Base-by-base conservation (phyloP, 371 early-diverging fungal species). In the Haplosporangium sp. region DNA sequence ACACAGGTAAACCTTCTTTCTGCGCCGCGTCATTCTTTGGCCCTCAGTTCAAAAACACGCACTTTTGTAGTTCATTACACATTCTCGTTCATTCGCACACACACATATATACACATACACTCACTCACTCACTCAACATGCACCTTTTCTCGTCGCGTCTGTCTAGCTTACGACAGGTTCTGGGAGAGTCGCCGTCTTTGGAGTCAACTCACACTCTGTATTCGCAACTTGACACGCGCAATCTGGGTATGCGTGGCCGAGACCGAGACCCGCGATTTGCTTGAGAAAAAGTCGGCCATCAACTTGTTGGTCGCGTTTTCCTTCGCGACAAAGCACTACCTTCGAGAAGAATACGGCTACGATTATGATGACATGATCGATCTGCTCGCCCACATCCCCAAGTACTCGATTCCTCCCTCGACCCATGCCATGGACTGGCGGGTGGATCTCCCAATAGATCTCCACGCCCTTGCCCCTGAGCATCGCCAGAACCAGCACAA, bases 151-250 rank as follows among this genome's bases (percentile, higher is more conserved):
- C n/a, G 6, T 18, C 16, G 21, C 4, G 14, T 11, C 14, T 4
- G 8, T 14, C 5, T 67, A 79, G 85, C 90, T 20, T 92, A 90
- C 73, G 89, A 91, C 62, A 85, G 94, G n/a, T 94, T 86, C 81
- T 93, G 92, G 92, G 95, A 93, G 73, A 94, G 92, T 12, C 84
- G 93, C 58, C 86, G 88, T 62, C 68, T 88, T 18, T 94, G 94
- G 94, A 84, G 85, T 37, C 81, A 83, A n/a, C 83, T 89, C 80
- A 85, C 82, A 42, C 81, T 84, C 8, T 64, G 73, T 18, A 82
- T 87, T 29, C 83, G 86, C 40, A 82, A 82, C 70, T 47, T 83
- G 53, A 81, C 87, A 46, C 86, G 90, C 45, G 64, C 70, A 54
- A 74, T 88, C 56, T 87, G 87, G 81, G 83, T 86, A 37, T 75